Evolutionary conservation across 306 rosid genomes (phyloP).

Genomic region (Quillaja saponaria): DNA sequence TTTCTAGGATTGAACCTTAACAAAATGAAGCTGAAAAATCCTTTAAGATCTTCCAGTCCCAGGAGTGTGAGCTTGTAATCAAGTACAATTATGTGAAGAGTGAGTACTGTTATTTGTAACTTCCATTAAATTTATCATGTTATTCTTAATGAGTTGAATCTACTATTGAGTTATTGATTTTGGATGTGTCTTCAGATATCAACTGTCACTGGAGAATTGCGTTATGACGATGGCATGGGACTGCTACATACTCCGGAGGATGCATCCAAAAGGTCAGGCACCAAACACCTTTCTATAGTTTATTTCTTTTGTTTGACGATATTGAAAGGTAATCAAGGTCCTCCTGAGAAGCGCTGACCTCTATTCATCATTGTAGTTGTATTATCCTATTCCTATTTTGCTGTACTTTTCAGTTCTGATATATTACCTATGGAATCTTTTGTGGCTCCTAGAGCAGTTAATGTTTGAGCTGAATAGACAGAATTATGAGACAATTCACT

Average conservation of each 20-base stretch:
- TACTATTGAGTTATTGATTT: conserved; percentile 25
- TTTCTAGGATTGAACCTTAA: too few species aligned
- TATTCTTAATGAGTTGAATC: conserved; percentile 21
- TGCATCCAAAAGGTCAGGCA: conserved; percentile 76
- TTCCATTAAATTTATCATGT: conserved; percentile 14
- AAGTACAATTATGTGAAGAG: conserved; percentile 86
- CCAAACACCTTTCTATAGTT: too few species aligned
- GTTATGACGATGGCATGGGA: conserved; percentile 71
- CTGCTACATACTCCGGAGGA: conserved; percentile 67
- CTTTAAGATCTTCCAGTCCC: conserved; percentile 66
- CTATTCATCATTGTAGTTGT: too few species aligned
- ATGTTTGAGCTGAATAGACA: too few species aligned
- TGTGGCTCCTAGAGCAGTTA: too few species aligned
- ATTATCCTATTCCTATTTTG: too few species aligned
- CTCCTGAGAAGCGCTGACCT: too few species aligned
- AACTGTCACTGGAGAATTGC: conserved; percentile 80
- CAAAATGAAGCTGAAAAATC: conserved; percentile 78
- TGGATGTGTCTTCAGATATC: conserved; percentile 66
- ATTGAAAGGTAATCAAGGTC: background rate
- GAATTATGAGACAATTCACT: too few species aligned
- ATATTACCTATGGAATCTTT: too few species aligned
- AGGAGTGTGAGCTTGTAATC: conserved; percentile 71
- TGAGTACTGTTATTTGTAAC: conserved; percentile 41
- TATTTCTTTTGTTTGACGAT: background rate
- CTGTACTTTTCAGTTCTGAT: too few species aligned